These are phyloP conservation scores for Phanerochaete carnosa DNA, from an alignment of 768 basidiomycete species.

Conservation along the genomic window DNA sequence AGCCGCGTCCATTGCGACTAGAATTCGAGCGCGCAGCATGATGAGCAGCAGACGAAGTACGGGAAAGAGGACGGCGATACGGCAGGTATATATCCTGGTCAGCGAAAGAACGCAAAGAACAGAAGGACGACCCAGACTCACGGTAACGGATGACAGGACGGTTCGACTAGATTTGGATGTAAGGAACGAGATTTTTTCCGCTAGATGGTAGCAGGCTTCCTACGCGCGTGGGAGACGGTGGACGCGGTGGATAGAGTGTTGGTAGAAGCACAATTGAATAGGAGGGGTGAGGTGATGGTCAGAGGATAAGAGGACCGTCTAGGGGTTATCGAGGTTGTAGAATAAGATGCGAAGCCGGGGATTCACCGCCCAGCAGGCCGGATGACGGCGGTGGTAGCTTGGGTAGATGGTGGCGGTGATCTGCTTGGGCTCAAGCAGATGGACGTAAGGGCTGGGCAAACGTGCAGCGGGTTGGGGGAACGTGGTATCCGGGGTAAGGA, in stretches of 20 bases:
- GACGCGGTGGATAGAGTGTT: not conserved
- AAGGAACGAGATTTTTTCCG: not conserved
- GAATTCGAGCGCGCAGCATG: conserved; percentile 1
- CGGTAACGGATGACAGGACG: not conserved
- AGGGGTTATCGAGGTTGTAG: conserved; percentile 2
- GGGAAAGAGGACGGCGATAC: not conserved
- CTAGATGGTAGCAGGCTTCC: not conserved
- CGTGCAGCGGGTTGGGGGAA: not conserved
- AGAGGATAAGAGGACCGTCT: not conserved
- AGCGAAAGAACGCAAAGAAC: not conserved
- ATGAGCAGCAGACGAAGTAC: not conserved
- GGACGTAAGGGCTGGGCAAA: not conserved
- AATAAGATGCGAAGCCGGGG: not conserved
- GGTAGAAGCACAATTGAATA: not conserved
- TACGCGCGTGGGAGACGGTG: conserved; percentile 1
- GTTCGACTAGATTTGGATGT: not conserved
- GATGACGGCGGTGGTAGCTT: not conserved
- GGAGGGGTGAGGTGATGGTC: not conserved
- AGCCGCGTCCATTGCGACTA: conserved; percentile 18
- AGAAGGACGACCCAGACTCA: conserved; percentile 1
- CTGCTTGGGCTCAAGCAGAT: not conserved
- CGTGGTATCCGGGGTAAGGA: conserved; percentile 4
- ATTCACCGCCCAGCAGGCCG: not conserved
- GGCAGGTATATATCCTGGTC: conserved; percentile 1
- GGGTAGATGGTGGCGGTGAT: conserved; percentile 6